A percentile compares a stretch with the other conserved stretches of the same genome.
Conservation (phyloP, 345 rosid species). For the Populus pruinosa region DNA sequence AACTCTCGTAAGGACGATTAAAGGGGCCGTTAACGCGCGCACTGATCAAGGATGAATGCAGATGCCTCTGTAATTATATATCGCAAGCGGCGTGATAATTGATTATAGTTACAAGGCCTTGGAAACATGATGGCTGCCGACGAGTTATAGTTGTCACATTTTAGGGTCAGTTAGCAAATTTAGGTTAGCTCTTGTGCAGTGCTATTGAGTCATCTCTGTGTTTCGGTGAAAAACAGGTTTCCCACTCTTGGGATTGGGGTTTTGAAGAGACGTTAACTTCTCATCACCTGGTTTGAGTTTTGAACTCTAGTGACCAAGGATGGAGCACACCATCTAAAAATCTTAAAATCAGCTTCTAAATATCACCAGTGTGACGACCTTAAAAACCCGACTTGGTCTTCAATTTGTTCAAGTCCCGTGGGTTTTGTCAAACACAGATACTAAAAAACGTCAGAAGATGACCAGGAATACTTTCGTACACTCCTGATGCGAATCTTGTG, state of each 20-base stretch:
- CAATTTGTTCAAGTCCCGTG: background rate
- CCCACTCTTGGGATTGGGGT: background rate
- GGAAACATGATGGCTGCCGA: background rate
- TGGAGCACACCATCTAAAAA: too few relatives aligned
- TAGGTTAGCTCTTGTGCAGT: background rate
- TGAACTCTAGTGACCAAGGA: background rate
- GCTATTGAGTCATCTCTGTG: background rate
- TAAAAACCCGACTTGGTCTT: background rate
- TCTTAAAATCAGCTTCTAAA: background rate
- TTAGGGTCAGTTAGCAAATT: too few relatives aligned
- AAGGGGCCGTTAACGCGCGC: too few relatives aligned
- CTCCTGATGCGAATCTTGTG: background rate
- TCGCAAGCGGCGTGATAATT: too few relatives aligned
- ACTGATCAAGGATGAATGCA: too few relatives aligned
- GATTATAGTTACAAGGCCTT: background rate
- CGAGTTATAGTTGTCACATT: background rate
- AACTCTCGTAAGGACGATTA: too few relatives aligned
- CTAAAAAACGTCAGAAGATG: background rate
- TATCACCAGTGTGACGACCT: background rate
- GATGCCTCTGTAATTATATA: background rate
- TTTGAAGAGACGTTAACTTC: background rate
- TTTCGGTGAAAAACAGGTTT: background rate
- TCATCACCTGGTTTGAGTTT: background rate
- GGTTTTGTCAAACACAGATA: background rate
- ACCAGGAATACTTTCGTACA: background rate